phyloP scores from a whole-genome alignment of 1,284 basidiomycete species.

The Ganoderma multipileum region DNA sequence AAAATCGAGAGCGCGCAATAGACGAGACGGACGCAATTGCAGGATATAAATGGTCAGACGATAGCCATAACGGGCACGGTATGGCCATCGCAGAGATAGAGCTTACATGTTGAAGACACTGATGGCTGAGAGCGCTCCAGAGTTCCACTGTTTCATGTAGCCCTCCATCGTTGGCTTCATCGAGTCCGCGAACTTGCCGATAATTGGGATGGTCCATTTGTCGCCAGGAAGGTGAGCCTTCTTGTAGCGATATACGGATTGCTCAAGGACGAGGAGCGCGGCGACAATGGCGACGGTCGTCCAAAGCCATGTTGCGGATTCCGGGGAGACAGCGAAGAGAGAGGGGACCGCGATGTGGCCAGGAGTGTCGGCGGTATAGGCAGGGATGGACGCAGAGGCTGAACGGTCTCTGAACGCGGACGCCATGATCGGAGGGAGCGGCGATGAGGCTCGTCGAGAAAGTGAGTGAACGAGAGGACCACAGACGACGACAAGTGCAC shows the following conservation, averaged over 20 bases:
- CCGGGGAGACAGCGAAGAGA: slow-evolving; percentile 46
- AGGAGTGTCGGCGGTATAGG: slow-evolving; percentile 49
- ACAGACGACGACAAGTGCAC: slow-evolving; percentile 1
- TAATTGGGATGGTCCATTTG: slow-evolving; percentile 92
- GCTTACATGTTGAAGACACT: slow-evolving; percentile 96
- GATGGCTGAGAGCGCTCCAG: slow-evolving; percentile 83
- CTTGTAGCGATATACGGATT: slow-evolving; percentile 87
- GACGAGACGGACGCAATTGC: slow-evolving; percentile 10
- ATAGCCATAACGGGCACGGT: slow-evolving; percentile 20
- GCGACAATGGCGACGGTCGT: slow-evolving; percentile 68
- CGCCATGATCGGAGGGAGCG: slow-evolving; percentile 31
- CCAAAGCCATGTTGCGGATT: slow-evolving; percentile 63
- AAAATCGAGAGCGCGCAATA: slow-evolving; percentile 5
- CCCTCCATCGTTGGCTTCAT: slow-evolving; percentile 87
- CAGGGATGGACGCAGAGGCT: slow-evolving; percentile 48
- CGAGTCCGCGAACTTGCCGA: slow-evolving; percentile 92
- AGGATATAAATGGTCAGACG: slow-evolving; percentile 25
- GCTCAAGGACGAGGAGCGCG: slow-evolving; percentile 78
- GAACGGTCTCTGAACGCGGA: slow-evolving; percentile 44
- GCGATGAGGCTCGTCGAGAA: slow-evolving; percentile 13
- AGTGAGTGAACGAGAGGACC: slow-evolving; percentile 7
- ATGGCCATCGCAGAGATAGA: neutral
- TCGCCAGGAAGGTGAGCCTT: slow-evolving; percentile 88
- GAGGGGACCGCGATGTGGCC: slow-evolving; percentile 55
- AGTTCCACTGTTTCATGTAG: slow-evolving; percentile 90